Evolutionary conservation across 2,329 filamentous ascomycete species (phyloP).

Genomic region (Chaetomium sp.): DNA sequence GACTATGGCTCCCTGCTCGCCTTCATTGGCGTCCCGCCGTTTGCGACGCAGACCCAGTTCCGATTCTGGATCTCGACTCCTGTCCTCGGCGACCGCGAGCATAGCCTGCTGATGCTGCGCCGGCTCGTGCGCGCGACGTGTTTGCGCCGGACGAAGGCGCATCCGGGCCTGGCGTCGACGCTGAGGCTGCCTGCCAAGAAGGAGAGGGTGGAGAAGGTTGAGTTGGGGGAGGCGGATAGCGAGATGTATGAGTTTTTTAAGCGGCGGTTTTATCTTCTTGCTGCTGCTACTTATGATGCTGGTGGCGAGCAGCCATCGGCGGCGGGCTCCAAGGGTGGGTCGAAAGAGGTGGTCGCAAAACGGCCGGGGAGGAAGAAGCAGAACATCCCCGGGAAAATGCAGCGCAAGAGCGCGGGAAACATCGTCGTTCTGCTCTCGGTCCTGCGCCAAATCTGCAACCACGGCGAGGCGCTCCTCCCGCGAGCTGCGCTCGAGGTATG

Average conservation of each 20-base stretch:
- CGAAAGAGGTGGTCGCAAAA: neutral
- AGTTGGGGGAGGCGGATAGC: constrained; percentile 13
- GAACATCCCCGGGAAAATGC: neutral
- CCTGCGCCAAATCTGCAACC: constrained; percentile 28
- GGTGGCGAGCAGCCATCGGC: neutral
- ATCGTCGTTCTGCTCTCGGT: neutral
- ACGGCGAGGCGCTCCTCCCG: constrained; percentile 26
- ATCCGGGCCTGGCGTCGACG: neutral
- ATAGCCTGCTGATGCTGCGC: constrained; percentile 11
- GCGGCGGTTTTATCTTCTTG: neutral
- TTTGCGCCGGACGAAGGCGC: constrained; percentile 27
- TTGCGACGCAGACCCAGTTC: neutral
- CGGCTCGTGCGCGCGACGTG: constrained; percentile 27
- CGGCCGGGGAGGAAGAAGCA: neutral
- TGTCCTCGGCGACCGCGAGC: neutral
- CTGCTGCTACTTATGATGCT: neutral
- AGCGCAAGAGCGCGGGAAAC: neutral
- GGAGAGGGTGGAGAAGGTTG: constrained; percentile 11
- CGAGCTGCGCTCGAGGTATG: constrained; percentile 5
- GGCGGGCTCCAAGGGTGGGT: neutral
- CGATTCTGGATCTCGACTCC: neutral
- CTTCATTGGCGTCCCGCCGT: neutral
- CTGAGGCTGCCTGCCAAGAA: constrained; percentile 18
- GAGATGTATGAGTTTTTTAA: constrained; percentile 25
- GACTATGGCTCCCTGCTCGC: neutral